A percentile compares a stretch with the other conserved stretches of the same genome.
These are phyloP conservation scores for Dipodascopsis uninucleata DNA, from an alignment of 805 yeast species.

Conservation along the genomic window DNA sequence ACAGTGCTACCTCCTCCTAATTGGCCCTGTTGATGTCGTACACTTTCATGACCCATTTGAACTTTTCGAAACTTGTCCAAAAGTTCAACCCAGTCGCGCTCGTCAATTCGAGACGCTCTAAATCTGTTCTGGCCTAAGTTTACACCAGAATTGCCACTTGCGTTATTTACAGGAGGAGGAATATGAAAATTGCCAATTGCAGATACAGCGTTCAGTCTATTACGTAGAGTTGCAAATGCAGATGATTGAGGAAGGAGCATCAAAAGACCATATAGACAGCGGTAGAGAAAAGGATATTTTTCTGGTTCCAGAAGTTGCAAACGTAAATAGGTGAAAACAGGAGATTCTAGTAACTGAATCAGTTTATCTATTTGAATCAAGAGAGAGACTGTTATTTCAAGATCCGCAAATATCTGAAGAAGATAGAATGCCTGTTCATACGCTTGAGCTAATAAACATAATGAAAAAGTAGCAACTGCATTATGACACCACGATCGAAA, in stretches of 20 bases:
- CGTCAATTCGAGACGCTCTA: constrained; percentile 29
- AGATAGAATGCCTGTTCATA: constrained; percentile 85
- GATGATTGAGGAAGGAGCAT: constrained; percentile 94
- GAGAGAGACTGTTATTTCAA: constrained; percentile 73
- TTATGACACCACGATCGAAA: constrained; percentile 91
- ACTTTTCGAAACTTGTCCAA: constrained; percentile 48
- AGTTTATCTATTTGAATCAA: constrained; percentile 83
- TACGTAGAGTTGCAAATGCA: constrained; percentile 78
- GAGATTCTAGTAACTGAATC: constrained; percentile 87
- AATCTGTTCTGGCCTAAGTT: constrained; percentile 12
- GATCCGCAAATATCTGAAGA: constrained; percentile 72
- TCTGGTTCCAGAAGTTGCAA: constrained; percentile 87
- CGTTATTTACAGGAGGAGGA: constrained; percentile 24
- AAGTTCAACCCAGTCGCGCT: constrained; percentile 42
- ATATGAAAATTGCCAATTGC: constrained; percentile 38
- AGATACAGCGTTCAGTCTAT: constrained; percentile 61
- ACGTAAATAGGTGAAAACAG: constrained; percentile 79
- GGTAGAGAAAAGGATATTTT: constrained; percentile 71
- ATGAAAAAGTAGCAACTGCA: constrained; percentile 79
- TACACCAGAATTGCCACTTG: constrained; percentile 2
- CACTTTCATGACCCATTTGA: constrained; percentile 43
- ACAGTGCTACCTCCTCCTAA: too few species aligned
- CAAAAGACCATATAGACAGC: constrained; percentile 83
- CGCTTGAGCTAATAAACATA: constrained; percentile 81
- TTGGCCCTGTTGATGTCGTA: constrained; percentile 19